phyloP scores from a whole-genome alignment of 768 basidiomycete genomes.

The Daedalea quercina region DNA sequence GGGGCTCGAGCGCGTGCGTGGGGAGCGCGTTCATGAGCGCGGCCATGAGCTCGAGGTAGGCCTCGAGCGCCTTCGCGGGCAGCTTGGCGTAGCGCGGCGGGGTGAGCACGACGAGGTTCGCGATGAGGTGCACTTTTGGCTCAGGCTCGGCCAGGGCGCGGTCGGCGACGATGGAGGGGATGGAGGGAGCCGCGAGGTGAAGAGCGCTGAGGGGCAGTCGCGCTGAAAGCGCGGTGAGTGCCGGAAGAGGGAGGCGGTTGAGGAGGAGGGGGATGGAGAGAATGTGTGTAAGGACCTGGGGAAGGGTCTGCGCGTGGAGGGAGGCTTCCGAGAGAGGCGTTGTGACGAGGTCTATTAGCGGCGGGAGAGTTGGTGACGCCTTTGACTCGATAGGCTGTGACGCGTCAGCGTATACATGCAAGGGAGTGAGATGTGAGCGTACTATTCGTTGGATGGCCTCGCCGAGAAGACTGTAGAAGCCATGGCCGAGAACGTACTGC shows the following conservation, averaged over 20 bases:
- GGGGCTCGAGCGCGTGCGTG: constrained; percentile 42
- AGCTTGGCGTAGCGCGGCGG: constrained; percentile 54
- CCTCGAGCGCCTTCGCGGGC: constrained; percentile 34
- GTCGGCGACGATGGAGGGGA: constrained; percentile 10
- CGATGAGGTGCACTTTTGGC: constrained; percentile 52
- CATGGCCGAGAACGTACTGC: constrained; percentile 39
- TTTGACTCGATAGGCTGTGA: constrained; percentile 54
- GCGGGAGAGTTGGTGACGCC: constrained; percentile 41
- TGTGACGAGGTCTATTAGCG: constrained; percentile 40
- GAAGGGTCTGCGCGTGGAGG: constrained; percentile 28
- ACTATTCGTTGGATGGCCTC: constrained; percentile 44
- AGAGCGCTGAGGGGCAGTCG: constrained; percentile 50
- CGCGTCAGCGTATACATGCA: not conserved
- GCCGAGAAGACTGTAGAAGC: constrained; percentile 39
- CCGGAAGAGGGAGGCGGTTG: constrained; percentile 57
- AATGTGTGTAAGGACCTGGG: constrained; percentile 43
- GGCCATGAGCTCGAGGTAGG: constrained; percentile 50
- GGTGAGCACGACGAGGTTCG: constrained; percentile 64
- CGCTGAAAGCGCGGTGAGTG: constrained; percentile 59
- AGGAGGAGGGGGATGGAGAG: constrained; percentile 75
- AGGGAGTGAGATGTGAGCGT: constrained; percentile 21
- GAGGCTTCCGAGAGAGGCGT: constrained; percentile 30
- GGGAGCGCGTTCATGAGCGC: constrained; percentile 49
- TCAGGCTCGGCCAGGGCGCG: constrained; percentile 2
- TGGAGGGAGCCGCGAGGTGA: constrained; percentile 23